phyloP scores from a whole-genome alignment of 192 early-diverging fungal species.

The Coemansia sp. region DNA sequence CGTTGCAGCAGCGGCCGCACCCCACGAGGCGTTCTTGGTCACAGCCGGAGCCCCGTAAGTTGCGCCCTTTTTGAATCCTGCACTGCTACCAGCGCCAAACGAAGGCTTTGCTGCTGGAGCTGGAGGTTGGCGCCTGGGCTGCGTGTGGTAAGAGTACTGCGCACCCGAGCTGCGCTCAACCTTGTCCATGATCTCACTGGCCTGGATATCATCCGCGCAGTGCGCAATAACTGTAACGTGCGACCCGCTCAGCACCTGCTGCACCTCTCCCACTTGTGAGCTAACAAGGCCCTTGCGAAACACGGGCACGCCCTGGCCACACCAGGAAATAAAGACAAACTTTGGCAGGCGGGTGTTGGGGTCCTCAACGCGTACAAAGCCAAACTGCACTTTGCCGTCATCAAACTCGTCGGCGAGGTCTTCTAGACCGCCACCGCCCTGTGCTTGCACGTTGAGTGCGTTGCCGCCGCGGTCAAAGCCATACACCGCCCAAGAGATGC shows the following conservation, averaged over 20 bases:
- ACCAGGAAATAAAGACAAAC: constrained; percentile 93
- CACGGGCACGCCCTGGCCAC: constrained; percentile 92
- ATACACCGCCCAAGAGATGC: constrained; percentile 74
- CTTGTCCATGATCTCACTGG: constrained; percentile 81
- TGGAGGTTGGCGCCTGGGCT: constrained; percentile 29
- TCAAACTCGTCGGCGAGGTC: constrained; percentile 90
- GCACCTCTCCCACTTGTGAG: constrained; percentile 78
- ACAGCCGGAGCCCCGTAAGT: constrained; percentile 26
- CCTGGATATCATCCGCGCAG: constrained; percentile 78
- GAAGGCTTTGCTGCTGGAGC: constrained; percentile 38
- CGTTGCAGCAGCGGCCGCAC: background rate
- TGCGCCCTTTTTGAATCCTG: constrained; percentile 36
- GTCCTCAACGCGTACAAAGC: constrained; percentile 80
- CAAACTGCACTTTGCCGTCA: constrained; percentile 88
- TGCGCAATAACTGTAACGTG: constrained; percentile 89
- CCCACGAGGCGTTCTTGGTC: constrained; percentile 29
- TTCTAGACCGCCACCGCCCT: constrained; percentile 75
- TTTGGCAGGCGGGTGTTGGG: constrained; percentile 84
- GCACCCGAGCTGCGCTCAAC: constrained; percentile 81
- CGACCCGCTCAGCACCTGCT: constrained; percentile 62
- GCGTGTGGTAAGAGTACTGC: constrained; percentile 73
- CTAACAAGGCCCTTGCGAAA: constrained; percentile 86
- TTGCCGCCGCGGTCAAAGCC: constrained; percentile 73
- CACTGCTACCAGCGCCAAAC: constrained; percentile 18
- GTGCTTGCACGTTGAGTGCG: constrained; percentile 53